These are phyloP conservation scores for Taphrina flavorubra DNA, from an alignment of 1,139 yeast species.

Conservation along the genomic window DNA sequence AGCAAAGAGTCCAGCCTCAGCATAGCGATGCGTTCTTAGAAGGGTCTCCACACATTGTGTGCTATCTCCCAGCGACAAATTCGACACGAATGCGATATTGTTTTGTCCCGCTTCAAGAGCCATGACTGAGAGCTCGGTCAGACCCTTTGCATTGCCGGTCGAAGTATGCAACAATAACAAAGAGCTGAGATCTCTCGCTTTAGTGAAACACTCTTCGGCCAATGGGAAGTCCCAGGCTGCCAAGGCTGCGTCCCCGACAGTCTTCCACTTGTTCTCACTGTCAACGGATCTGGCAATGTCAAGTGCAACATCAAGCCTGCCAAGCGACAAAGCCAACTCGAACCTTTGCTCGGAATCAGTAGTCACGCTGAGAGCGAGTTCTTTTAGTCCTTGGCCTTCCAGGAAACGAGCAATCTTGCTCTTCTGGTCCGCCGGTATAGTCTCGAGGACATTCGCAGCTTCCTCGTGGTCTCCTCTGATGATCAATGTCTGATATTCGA, in stretches of 20 bases:
- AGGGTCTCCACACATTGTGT: conserved; percentile 69
- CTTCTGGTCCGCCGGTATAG: conserved; percentile 70
- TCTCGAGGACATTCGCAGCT: conserved; percentile 69
- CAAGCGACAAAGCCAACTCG: conserved; percentile 75
- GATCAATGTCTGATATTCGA: conserved; percentile 94
- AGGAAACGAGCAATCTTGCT: conserved; percentile 87
- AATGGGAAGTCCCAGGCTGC: conserved; percentile 76
- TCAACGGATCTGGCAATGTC: conserved; percentile 63
- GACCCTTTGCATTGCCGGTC: conserved; percentile 68
- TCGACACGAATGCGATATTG: conserved; percentile 89
- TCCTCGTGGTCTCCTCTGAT: conserved; percentile 89
- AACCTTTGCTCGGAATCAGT: conserved; percentile 86
- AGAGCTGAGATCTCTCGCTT: conserved; percentile 82
- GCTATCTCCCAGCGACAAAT: conserved; percentile 82
- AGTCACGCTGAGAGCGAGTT: conserved; percentile 80
- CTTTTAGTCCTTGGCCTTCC: conserved; percentile 86
- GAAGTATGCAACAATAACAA: conserved; percentile 82
- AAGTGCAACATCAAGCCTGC: conserved; percentile 72
- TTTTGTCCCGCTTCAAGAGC: conserved; percentile 77
- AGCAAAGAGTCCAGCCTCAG: conserved; percentile 87
- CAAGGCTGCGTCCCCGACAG: conserved; percentile 86
- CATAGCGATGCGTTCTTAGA: conserved; percentile 68
- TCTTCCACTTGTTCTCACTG: conserved; percentile 81
- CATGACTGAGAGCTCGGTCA: conserved; percentile 64
- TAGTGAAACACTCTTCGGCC: conserved; percentile 79